Percentiles rank a stretch among this genome's conserved stretches.
Conservation (phyloP, 345 rosid genomes). For the Punica granatum region DNA sequence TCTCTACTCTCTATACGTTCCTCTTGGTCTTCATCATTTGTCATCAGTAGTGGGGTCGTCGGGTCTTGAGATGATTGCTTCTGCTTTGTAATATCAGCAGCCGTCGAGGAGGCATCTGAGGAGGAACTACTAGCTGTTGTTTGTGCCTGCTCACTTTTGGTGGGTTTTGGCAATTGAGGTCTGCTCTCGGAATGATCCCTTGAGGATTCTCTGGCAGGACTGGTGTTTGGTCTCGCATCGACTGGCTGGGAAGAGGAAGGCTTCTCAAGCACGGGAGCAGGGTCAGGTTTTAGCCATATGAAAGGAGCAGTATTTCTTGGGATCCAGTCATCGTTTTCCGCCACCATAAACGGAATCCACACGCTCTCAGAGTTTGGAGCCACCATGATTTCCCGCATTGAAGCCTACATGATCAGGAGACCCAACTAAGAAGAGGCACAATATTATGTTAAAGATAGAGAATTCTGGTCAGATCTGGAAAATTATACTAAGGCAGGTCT, state of each 20-base stretch:
- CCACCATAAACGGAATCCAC: constrained; percentile 78
- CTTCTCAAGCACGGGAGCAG: constrained; percentile 18
- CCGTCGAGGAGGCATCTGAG: constrained; percentile 11
- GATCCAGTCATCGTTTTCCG: constrained; percentile 90
- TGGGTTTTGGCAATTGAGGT: constrained; percentile 22
- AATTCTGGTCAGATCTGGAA: background rate
- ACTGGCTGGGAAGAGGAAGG: constrained; percentile 18
- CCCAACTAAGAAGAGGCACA: constrained; percentile 8
- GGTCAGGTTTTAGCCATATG: constrained; percentile 75
- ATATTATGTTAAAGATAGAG: background rate
- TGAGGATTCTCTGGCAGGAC: constrained; percentile 10
- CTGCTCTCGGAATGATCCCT: constrained; percentile 26
- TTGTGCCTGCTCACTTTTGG: constrained; percentile 18
- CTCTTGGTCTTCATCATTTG: constrained; percentile 29
- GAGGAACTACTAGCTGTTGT: constrained; percentile 14
- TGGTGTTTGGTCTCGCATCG: constrained; percentile 33
- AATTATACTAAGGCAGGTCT: background rate
- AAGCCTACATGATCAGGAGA: constrained; percentile 34
- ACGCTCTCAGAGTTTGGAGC: constrained; percentile 84
- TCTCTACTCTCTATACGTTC: constrained; percentile 15
- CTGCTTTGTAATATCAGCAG: constrained; percentile 16
- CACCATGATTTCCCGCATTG: constrained; percentile 68
- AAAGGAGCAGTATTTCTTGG: constrained; percentile 69
- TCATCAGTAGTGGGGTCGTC: constrained; percentile 39
- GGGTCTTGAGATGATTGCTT: constrained; percentile 44